Base-by-base conservation (phyloP, 2,329 filamentous ascomycete genomes). In the Passalora sequoiae region DNA sequence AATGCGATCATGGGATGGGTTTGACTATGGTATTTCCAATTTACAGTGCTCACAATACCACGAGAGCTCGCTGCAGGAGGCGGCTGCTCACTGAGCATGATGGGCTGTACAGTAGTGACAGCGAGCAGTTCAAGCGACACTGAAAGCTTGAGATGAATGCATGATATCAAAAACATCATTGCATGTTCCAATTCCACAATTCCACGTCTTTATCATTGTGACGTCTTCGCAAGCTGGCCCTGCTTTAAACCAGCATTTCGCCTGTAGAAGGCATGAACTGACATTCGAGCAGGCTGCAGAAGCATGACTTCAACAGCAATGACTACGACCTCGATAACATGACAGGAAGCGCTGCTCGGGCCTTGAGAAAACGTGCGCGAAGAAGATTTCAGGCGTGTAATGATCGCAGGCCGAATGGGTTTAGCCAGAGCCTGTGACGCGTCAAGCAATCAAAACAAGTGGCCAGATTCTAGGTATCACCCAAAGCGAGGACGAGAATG, bases 1-100 rank as follows among this genome's bases (percentile, higher is more conserved):
- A 72, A 71, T 72, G 69, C 69, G 68, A 71, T 71, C 69, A 73
- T 68, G 68, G 69, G 69, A 66, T 68, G 66, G 69, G 59, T 53
- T 52, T 59, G 50, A 46, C 53, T 59, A 45, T 43, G 43, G 50
- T 55, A 55, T 45, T 52, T 55, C 36, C n/a, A 40, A 40, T 53
- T 48, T 49, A 50, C 37, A 43, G 46, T 54, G 50, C 53, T 59
- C 54, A 52, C 49, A 51, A 58, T 60, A 58, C 57, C 57, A 59
- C 47, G 37, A 40, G 51, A 42, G 51, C 49, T 40, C n/a, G 43
- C 48, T 48, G 49, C 45, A 54, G 54, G 38, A 44, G 49, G 45
- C 46, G 42, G 47, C 49, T n/a, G 44, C 47, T 46, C 43, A 45
- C 43, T 40, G 51, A 52, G 53, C 50, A 50, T 48, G 39, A 53